A percentile compares a stretch with the other conserved stretches of the same genome.
phyloP scores from a whole-genome alignment of 202 grass and related monocot species.

The Schoenoplectus tabernaemontani region DNA sequence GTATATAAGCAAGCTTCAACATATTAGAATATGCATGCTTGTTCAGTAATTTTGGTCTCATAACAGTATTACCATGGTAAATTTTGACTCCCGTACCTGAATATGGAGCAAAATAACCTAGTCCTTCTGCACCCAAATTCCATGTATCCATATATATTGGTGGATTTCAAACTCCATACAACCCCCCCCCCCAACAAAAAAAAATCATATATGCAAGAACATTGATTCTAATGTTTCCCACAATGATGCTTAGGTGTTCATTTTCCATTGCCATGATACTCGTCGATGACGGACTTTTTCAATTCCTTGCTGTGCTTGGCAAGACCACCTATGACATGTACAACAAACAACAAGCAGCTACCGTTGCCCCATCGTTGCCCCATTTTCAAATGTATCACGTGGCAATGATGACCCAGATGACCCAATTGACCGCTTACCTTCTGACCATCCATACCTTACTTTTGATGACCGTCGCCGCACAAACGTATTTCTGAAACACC shows the following conservation, averaged over 20 bases:
- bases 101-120: not conserved
- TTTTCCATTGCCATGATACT: slow-evolving; percentile 86
- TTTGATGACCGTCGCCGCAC: slow-evolving; percentile 55
- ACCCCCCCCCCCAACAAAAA: too few relatives aligned
- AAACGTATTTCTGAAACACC: slow-evolving; percentile 64
- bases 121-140: too few relatives aligned
- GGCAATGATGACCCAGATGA: not conserved
- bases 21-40: not conserved
- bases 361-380: too few relatives aligned
- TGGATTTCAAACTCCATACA: too few relatives aligned
- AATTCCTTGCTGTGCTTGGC: slow-evolving; percentile 46
- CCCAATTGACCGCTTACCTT: not conserved
- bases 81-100: too few relatives aligned
- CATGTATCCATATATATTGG: too few relatives aligned
- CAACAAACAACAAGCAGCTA: slow-evolving; percentile 29
- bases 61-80: too few relatives aligned
- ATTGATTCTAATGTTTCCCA: not conserved
- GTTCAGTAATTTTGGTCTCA: not conserved
- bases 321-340: slow-evolving; percentile 64
- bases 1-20: not conserved
- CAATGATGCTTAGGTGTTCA: slow-evolving; percentile 34
- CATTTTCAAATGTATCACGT: slow-evolving; percentile 25
- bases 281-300: slow-evolving; percentile 68
- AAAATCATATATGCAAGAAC: not conserved
- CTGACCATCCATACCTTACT: slow-evolving; percentile 36